Percentiles rank a stretch among this genome's conserved stretches.
Evolutionary conservation across 805 yeast genomes (phyloP).

Genomic region (Ogataea trehaloabstinens): DNA sequence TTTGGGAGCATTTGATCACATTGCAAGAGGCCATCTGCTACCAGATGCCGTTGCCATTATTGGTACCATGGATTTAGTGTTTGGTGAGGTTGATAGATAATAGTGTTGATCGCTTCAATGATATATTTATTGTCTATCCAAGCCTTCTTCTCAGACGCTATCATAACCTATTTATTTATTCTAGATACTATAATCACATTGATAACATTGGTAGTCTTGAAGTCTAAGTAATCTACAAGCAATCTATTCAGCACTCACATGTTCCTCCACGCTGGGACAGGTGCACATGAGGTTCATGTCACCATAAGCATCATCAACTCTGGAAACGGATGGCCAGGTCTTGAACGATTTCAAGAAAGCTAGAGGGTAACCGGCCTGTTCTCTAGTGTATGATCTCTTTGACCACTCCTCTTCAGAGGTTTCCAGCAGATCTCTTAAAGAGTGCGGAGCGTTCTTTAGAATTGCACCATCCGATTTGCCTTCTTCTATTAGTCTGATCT

Average conservation of each 20-base stretch:
- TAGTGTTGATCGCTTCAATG: background rate
- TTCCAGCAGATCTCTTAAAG: constrained; percentile 70
- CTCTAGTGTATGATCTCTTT: constrained; percentile 84
- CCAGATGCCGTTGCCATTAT: constrained; percentile 93
- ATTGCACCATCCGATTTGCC: constrained; percentile 67
- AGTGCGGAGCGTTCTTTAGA: constrained; percentile 90
- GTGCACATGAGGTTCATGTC: constrained; percentile 91
- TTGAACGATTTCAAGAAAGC: constrained; percentile 70
- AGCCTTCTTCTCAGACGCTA: constrained; percentile 3
- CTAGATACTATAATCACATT: constrained; percentile 3
- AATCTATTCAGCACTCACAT: constrained; percentile 36
- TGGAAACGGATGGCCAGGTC: constrained; percentile 93
- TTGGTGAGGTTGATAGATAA: constrained; percentile 91
- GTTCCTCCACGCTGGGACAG: constrained; percentile 82
- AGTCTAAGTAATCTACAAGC: background rate
- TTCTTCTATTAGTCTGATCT: constrained; percentile 68
- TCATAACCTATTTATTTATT: constrained; percentile 6
- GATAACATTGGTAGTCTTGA: background rate
- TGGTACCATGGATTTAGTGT: constrained; percentile 94
- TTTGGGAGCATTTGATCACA: constrained; percentile 83
- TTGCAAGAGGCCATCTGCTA: constrained; percentile 80
- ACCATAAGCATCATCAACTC: constrained; percentile 93
- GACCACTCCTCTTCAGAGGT: constrained; percentile 70
- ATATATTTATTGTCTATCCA: too few species aligned
- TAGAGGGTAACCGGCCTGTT: constrained; percentile 90